A percentile compares a stretch with the other conserved stretches of the same genome.
Conservation (phyloP, 169 alveolate species). For the Blepharisma undulans region DNA sequence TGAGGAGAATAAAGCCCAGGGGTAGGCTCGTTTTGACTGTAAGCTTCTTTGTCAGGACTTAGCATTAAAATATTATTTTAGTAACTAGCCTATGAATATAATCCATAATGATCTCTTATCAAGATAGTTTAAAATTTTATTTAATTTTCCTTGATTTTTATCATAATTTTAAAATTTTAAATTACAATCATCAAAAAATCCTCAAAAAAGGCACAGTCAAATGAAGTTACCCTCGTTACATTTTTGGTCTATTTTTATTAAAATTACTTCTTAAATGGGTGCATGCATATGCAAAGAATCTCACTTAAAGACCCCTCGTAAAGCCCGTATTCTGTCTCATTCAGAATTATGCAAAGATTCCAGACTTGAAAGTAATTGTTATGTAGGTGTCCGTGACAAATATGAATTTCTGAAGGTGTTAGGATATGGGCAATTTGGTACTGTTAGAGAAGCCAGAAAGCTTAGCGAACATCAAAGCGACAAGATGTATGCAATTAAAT, state of each 20-base stretch:
- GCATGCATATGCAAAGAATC: neutral
- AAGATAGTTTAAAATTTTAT: neutral
- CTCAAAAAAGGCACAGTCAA: neutral
- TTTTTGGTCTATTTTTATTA: too few species aligned
- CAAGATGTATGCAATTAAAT: conserved; percentile 57
- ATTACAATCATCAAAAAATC: neutral
- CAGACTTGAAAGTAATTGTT: neutral
- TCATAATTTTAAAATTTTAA: too few species aligned
- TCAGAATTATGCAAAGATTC: conserved; percentile 1
- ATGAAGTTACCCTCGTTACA: neutral
- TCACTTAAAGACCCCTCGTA: neutral
- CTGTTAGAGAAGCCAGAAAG: conserved; percentile 37
- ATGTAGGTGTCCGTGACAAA: neutral
- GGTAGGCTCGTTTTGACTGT: neutral
- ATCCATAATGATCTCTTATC: neutral
- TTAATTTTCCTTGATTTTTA: neutral
- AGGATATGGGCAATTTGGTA: conserved; percentile 37
- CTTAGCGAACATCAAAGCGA: conserved; percentile 70
- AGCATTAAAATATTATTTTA: neutral
- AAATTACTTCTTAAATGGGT: neutral
- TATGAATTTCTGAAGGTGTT: conserved; percentile 14
- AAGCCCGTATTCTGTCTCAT: neutral
- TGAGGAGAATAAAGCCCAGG: neutral
- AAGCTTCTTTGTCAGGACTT: neutral
- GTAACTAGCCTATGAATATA: neutral